These are phyloP conservation scores for Danielia reshetovae DNA, from an alignment of 805 yeast genomes.

Conservation along the genomic window DNA sequence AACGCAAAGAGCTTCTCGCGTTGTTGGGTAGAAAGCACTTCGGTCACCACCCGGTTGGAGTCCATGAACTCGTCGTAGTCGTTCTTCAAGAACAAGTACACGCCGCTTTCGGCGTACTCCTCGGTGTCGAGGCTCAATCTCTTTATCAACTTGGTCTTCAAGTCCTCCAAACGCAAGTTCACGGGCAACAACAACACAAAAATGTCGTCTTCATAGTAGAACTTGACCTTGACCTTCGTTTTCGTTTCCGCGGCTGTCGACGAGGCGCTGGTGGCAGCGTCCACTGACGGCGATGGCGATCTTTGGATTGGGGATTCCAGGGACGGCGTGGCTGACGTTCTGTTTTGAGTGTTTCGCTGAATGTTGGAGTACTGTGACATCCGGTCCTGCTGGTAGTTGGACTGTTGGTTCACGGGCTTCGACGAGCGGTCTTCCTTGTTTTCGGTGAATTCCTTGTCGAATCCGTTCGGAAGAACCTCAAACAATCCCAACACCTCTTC, in stretches of 20 bases:
- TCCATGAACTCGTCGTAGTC: conserved; percentile 39
- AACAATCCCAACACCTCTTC: conserved; percentile 69
- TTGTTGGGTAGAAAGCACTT: conserved; percentile 25
- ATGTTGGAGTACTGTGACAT: conserved; percentile 47
- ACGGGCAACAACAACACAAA: conserved; percentile 62
- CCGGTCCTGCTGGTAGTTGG: conserved; percentile 48
- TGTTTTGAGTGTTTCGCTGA: conserved; percentile 15
- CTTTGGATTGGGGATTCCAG: conserved; percentile 18
- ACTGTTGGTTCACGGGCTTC: conserved; percentile 37
- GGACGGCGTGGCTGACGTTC: conserved; percentile 27
- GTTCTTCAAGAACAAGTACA: conserved; percentile 36
- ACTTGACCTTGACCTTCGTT: conserved; percentile 58
- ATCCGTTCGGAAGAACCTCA: conserved; percentile 53
- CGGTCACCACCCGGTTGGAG: conserved; percentile 25
- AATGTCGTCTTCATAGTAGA: conserved; percentile 76
- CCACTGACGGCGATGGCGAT: conserved; percentile 20
- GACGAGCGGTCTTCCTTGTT: conserved; percentile 14
- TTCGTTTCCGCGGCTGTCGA: conserved; percentile 16
- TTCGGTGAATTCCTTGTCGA: conserved; percentile 50
- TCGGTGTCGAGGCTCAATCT: conserved; percentile 41
- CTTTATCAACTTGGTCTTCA: conserved; percentile 48
- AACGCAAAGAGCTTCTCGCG: conserved; percentile 25
- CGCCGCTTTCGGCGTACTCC: conserved; percentile 17
- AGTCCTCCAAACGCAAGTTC: conserved; percentile 44
- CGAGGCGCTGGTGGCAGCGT: conserved; percentile 11